Conservation (phyloP, 225 moss, liverwort and hornwort species). For the Asterella californica region DNA sequence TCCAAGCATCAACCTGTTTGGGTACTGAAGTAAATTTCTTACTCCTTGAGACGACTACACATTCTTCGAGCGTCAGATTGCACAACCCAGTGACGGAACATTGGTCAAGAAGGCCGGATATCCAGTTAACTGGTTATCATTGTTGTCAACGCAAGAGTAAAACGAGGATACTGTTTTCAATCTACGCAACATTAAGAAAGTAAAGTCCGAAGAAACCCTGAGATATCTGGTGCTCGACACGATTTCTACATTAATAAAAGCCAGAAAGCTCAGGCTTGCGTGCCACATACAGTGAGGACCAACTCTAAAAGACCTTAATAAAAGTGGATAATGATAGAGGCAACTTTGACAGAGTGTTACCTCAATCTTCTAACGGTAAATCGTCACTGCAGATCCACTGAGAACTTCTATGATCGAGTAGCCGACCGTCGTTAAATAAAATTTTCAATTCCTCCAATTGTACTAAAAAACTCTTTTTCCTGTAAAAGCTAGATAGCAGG, state of each 20-base stretch:
- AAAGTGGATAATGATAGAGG: not conserved
- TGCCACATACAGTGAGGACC: constrained; percentile 1
- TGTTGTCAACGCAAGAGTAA: too few species aligned
- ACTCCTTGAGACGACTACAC: too few species aligned
- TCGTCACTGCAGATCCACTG: not conserved
- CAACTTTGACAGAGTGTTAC: not conserved
- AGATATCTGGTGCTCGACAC: not conserved
- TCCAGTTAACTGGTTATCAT: too few species aligned
- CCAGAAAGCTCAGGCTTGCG: constrained; percentile 2
- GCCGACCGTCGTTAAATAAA: not conserved
- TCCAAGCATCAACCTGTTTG: too few species aligned
- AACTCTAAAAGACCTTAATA: not conserved
- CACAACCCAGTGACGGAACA: too few species aligned
- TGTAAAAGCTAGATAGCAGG: constrained; percentile 12
- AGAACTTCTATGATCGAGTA: constrained; percentile 1
- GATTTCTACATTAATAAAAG: not conserved
- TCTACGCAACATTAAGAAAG: too few species aligned
- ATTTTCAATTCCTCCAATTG: not conserved
- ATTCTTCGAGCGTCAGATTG: too few species aligned
- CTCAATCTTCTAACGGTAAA: not conserved
- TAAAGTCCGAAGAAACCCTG: too few species aligned
- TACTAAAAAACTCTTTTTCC: constrained; percentile 1
- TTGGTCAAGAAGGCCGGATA: too few species aligned
- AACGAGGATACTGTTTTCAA: too few species aligned
- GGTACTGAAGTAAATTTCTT: too few species aligned